Conservation (phyloP, 2,329 filamentous ascomycete genomes). For the Alternaria longipes region DNA sequence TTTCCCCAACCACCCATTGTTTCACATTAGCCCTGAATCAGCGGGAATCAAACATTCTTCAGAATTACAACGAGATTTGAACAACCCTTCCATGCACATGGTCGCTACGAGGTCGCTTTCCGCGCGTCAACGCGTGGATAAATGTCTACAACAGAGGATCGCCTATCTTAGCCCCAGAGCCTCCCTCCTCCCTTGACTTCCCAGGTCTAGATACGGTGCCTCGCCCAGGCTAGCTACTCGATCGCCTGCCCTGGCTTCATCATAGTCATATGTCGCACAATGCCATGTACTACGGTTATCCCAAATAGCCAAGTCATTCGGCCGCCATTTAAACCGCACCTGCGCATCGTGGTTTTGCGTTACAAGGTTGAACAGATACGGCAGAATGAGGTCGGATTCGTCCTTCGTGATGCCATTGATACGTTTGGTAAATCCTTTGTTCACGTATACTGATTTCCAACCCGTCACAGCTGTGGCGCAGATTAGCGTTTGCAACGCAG, state of each 20-base stretch:
- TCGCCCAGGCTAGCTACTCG: conserved; percentile 64
- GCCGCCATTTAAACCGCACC: conserved; percentile 59
- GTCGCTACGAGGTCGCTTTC: neutral
- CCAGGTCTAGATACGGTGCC: conserved; percentile 65
- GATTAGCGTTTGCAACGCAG: neutral
- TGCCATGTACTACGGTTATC: conserved; percentile 70
- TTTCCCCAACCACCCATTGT: neutral
- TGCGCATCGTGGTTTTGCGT: conserved; percentile 63
- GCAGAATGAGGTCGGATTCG: conserved; percentile 56
- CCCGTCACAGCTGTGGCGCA: conserved; percentile 62
- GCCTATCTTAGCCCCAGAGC: conserved; percentile 1
- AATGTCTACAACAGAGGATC: neutral
- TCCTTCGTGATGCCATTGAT: conserved; percentile 59
- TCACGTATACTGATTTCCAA: conserved; percentile 62
- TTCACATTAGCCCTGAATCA: neutral
- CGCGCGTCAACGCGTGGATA: neutral
- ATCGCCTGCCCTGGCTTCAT: conserved; percentile 60
- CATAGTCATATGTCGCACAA: conserved; percentile 71
- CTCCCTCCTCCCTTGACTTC: conserved; percentile 46
- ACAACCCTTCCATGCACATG: neutral
- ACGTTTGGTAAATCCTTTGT: conserved; percentile 44
- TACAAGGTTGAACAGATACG: conserved; percentile 56
- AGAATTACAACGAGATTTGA: neutral
- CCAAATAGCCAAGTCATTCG: conserved; percentile 65
- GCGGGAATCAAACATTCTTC: neutral